Conservation (phyloP, 2,329 filamentous ascomycete species). For the Penicillium hesseltinei region DNA sequence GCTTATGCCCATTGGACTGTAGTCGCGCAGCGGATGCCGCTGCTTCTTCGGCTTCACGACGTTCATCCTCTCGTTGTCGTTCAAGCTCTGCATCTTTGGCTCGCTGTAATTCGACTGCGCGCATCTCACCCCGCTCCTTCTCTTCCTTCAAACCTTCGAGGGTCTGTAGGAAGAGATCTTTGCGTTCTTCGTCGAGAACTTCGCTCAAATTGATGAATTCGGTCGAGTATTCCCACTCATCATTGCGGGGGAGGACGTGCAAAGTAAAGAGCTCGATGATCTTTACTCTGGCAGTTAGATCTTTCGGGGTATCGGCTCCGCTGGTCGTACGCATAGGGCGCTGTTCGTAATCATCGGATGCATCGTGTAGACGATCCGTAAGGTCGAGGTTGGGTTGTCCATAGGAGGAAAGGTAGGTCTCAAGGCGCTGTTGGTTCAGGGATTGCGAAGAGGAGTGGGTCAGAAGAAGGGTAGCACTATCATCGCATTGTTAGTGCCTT, state of each 20-base stretch:
- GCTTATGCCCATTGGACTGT: constrained; percentile 43
- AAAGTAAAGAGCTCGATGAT: constrained; percentile 93
- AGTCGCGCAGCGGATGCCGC: constrained; percentile 42
- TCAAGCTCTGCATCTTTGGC: constrained; percentile 56
- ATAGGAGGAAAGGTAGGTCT: constrained; percentile 80
- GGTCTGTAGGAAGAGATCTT: constrained; percentile 84
- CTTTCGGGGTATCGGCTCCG: constrained; percentile 78
- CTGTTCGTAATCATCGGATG: constrained; percentile 31
- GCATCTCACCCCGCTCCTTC: constrained; percentile 67
- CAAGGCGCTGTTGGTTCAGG: constrained; percentile 81
- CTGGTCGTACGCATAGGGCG: constrained; percentile 45
- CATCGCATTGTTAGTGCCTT: constrained; percentile 37
- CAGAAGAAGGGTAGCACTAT: constrained; percentile 80
- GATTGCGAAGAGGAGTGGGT: constrained; percentile 83
- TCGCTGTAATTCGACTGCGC: constrained; percentile 62
- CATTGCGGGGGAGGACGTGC: constrained; percentile 88
- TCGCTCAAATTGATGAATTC: constrained; percentile 87
- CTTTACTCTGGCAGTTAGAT: constrained; percentile 80
- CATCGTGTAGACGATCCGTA: constrained; percentile 57
- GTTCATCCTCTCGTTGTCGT: constrained; percentile 48
- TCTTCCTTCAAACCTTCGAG: constrained; percentile 82
- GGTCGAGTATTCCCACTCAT: constrained; percentile 92
- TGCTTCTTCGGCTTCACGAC: constrained; percentile 37
- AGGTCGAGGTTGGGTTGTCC: constrained; percentile 72
- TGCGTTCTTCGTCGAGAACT: constrained; percentile 85